Percentiles rank a stretch among this genome's conserved stretches.
Evolutionary conservation across 306 rosid genomes (phyloP).

Genomic region (Lablab purpureus): DNA sequence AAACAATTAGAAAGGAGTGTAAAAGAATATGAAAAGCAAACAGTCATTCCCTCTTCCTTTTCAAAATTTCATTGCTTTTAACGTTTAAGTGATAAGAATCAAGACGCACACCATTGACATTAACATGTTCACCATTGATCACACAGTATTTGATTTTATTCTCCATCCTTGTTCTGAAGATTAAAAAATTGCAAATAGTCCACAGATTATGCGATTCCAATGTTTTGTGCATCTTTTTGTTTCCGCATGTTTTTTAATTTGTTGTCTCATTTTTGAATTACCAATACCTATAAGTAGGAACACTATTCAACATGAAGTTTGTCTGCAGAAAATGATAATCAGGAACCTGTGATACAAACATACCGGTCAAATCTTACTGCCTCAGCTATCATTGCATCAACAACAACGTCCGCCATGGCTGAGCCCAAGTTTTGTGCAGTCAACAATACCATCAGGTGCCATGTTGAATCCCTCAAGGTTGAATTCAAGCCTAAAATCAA

Average conservation of each 20-base stretch:
- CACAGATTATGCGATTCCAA: not conserved
- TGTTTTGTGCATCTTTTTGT: not conserved
- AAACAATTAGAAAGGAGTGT: constrained; percentile 8
- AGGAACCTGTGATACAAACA: constrained; percentile 45
- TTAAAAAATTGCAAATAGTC: not conserved
- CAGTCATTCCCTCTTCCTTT: not conserved
- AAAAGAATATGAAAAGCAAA: not conserved
- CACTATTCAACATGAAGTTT: constrained; percentile 23
- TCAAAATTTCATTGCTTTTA: constrained; percentile 4
- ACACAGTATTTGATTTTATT: constrained; percentile 3
- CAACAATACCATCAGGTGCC: constrained; percentile 72
- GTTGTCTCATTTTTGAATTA: constrained; percentile 12
- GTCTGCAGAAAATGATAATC: constrained; percentile 12
- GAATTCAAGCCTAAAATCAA: constrained; percentile 64
- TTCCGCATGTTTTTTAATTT: not conserved
- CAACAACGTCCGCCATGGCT: constrained; percentile 94
- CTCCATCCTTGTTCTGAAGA: constrained; percentile 1
- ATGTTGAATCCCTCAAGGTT: constrained; percentile 64
- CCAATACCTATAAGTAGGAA: constrained; percentile 32
- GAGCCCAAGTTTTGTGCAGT: constrained; percentile 86
- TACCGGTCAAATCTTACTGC: constrained; percentile 81
- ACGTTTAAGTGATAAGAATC: not conserved
- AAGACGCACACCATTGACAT: not conserved
- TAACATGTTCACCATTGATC: not conserved
- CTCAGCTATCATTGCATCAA: constrained; percentile 96